These are phyloP conservation scores for Aureobasidium sp. DNA, from an alignment of 2,329 filamentous ascomycete genomes.

Conservation along the genomic window DNA sequence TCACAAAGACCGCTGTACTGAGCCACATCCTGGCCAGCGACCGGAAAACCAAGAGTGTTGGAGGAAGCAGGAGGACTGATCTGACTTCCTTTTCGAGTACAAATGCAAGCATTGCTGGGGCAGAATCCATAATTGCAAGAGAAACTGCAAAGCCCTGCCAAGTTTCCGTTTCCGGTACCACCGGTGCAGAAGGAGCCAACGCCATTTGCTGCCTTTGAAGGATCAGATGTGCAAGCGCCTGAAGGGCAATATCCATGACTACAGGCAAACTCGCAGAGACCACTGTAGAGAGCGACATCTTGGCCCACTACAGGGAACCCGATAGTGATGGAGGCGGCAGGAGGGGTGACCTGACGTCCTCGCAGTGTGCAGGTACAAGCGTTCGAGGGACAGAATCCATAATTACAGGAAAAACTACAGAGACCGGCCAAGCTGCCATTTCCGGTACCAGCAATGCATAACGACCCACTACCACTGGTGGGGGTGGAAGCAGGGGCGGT, in stretches of 20 bases:
- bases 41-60: not conserved
- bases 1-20: not conserved
- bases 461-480: not conserved
- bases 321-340: not conserved
- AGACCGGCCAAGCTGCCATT: not conserved
- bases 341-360: not conserved
- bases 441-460: not conserved
- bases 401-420: not conserved
- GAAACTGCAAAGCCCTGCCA: not conserved
- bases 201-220: not conserved
- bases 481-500: not conserved
- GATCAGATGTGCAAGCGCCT: not conserved
- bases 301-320: not conserved
- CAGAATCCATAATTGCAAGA: slow-evolving; percentile 5
- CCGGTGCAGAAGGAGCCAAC: not conserved
- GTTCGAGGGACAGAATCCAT: not conserved
- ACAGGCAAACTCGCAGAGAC: not conserved
- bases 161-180: not conserved
- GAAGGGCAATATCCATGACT: not conserved
- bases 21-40: not conserved
- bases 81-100: not conserved
- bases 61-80: not conserved
- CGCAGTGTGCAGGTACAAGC: not conserved
- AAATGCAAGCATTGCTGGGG: not conserved
- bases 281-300: not conserved